phyloP scores from a whole-genome alignment of 139 green algal genomes.

The Ettlia oleoabundans region DNA sequence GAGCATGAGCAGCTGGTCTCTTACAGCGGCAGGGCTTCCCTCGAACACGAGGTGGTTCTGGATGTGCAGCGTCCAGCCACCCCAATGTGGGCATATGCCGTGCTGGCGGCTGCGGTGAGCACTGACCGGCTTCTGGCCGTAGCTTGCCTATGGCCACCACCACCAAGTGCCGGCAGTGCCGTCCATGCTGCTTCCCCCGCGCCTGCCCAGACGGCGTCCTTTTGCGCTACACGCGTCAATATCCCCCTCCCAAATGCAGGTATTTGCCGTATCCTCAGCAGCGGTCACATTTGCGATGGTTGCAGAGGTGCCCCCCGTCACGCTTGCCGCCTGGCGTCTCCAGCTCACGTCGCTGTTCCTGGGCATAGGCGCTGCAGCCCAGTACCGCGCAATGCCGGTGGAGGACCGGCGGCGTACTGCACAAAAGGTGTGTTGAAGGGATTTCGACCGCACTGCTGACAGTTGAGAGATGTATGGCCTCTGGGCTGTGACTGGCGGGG shows the following conservation, averaged over 20 bases:
- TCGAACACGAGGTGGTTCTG: not conserved
- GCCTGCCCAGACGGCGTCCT: not conserved
- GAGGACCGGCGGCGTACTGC: not conserved
- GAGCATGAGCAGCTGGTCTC: not conserved
- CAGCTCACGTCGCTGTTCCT: conserved; percentile 68
- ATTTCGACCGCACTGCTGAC: no score
- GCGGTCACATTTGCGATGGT: conserved; percentile 69
- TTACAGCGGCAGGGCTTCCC: not conserved
- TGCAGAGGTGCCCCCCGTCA: conserved; percentile 68
- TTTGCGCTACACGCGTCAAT: no score
- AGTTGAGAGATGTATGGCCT: no score
- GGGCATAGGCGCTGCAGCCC: conserved; percentile 37
- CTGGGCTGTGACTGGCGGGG: no score
- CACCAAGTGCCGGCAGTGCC: no score
- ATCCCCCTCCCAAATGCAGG: no score
- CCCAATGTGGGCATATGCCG: conserved; percentile 37
- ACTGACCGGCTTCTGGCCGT: not conserved
- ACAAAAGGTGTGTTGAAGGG: not conserved
- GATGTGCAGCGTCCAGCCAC: not conserved
- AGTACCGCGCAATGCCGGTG: conserved; percentile 54
- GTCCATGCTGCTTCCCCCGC: not conserved
- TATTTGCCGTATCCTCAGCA: conserved; percentile 66
- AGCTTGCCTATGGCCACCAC: not conserved
- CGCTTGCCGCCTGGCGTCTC: conserved; percentile 75
- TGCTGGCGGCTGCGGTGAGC: conserved; percentile 31